Percentiles rank a stretch among this genome's conserved stretches.
Evolutionary conservation across 2,329 filamentous ascomycete genomes (phyloP).

Genomic region (Clonostachys rhizophaga): DNA sequence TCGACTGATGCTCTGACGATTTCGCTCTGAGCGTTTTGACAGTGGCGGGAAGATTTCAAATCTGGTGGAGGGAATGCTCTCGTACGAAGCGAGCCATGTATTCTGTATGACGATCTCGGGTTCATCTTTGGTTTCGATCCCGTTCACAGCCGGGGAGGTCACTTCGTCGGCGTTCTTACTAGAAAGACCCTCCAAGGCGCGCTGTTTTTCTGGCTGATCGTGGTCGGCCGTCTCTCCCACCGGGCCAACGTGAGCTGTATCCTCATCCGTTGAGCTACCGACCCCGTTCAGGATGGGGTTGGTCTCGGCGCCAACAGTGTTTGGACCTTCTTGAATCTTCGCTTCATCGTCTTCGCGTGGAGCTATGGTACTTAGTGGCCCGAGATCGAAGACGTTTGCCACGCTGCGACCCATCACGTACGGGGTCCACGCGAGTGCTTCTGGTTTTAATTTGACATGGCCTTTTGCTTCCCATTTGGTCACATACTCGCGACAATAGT

Average conservation of each 20-base stretch:
- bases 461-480: constrained; percentile 84
- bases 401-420: constrained; percentile 93
- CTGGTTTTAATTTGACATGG: constrained; percentile 78
- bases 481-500: constrained; percentile 84
- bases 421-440: constrained; percentile 86
- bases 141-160: constrained; percentile 3
- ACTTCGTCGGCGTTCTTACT: constrained; percentile 23
- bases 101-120: constrained; percentile 12
- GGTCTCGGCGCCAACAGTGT: constrained; percentile 8
- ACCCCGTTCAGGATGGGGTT: constrained; percentile 14
- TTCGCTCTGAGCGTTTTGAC: constrained; percentile 40
- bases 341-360: constrained; percentile 71
- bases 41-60: constrained; percentile 77
- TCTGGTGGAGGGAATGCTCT: constrained; percentile 60
- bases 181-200: constrained; percentile 12
- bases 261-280: neutral
- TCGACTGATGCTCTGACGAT: constrained; percentile 33
- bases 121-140: constrained; percentile 7
- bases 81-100: constrained; percentile 43
- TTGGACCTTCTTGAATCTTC: constrained; percentile 24
- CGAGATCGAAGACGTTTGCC: constrained; percentile 77
- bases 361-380: constrained; percentile 78
- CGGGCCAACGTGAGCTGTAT: neutral
- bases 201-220: constrained; percentile 11
- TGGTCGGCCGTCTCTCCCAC: neutral